These are phyloP conservation scores for Mrakia frigida DNA, from an alignment of 768 basidiomycete genomes.

Conservation along the genomic window DNA sequence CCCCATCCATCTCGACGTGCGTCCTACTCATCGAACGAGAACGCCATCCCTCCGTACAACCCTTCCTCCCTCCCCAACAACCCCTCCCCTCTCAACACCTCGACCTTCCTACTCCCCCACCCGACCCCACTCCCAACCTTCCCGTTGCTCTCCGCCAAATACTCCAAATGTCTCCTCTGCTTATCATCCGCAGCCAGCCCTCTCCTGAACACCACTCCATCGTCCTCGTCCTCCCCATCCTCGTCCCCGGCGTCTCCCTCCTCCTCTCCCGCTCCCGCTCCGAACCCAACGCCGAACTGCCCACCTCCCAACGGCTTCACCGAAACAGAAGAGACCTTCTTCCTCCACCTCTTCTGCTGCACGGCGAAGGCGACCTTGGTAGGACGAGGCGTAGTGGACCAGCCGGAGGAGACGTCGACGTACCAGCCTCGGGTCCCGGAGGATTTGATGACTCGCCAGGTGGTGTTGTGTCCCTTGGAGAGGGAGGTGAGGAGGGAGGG, in stretches of 20 bases:
- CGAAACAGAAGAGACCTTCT: too few relatives aligned
- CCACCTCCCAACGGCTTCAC: background rate
- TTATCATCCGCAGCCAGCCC: conserved; percentile 61
- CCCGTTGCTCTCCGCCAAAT: conserved; percentile 71
- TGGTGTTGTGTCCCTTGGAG: conserved; percentile 64
- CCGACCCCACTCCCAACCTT: conserved; percentile 87
- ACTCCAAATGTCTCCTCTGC: conserved; percentile 63
- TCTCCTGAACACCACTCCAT: conserved; percentile 41
- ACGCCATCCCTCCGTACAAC: conserved; percentile 86
- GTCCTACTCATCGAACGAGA: conserved; percentile 46
- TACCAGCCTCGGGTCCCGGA: conserved; percentile 96
- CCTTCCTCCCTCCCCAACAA: conserved; percentile 90
- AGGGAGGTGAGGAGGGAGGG: conserved; percentile 63
- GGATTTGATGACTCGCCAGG: conserved; percentile 84
- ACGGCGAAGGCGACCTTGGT: conserved; percentile 43
- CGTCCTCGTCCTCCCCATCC: conserved; percentile 34
- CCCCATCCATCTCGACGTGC: too few relatives aligned
- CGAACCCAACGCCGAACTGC: too few relatives aligned
- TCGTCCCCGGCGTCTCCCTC: conserved; percentile 3
- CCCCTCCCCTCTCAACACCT: conserved; percentile 85
- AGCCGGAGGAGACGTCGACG: conserved; percentile 78
- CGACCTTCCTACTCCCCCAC: conserved; percentile 96
- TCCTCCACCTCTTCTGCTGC: background rate
- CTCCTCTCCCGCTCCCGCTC: conserved; percentile 3
- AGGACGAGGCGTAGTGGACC: conserved; percentile 50